Conservation (phyloP, 345 rosid species). For the Geranium rotundifolium region DNA sequence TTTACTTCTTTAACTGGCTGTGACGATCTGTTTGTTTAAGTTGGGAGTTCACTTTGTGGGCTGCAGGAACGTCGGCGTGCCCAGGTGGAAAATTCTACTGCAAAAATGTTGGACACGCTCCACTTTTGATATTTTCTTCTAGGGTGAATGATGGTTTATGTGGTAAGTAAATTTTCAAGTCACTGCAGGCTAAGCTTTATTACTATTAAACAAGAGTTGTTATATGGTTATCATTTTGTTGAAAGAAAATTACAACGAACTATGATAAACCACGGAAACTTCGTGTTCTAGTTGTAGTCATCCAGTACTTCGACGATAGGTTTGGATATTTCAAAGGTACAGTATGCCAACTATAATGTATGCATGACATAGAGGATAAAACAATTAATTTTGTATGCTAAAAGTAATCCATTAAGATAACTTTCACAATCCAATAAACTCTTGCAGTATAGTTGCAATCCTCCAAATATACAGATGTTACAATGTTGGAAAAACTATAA, state of each 20-base stretch:
- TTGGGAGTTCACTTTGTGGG: neutral
- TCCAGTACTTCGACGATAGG: neutral
- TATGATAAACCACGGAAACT: no score
- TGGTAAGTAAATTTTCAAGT: constrained; percentile 34
- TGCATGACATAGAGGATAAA: no score
- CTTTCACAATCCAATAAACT: no score
- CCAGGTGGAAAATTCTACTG: constrained; percentile 82
- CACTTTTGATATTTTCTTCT: constrained; percentile 57
- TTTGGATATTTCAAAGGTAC: neutral
- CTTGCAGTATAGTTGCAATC: no score
- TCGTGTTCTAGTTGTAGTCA: no score
- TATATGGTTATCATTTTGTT: no score
- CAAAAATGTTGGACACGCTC: constrained; percentile 60
- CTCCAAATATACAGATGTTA: no score
- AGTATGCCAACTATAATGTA: no score
- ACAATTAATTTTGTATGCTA: no score
- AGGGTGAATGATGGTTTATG: constrained; percentile 95
- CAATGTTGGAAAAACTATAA: neutral
- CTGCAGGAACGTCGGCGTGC: constrained; percentile 89
- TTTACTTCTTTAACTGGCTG: neutral
- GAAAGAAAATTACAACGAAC: no score
- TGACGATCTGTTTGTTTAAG: neutral
- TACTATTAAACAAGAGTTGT: neutral
- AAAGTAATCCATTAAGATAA: no score
- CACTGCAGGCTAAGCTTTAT: neutral